These are phyloP conservation scores for Myrica gale DNA, from an alignment of 306 rosid species.

Conservation along the genomic window DNA sequence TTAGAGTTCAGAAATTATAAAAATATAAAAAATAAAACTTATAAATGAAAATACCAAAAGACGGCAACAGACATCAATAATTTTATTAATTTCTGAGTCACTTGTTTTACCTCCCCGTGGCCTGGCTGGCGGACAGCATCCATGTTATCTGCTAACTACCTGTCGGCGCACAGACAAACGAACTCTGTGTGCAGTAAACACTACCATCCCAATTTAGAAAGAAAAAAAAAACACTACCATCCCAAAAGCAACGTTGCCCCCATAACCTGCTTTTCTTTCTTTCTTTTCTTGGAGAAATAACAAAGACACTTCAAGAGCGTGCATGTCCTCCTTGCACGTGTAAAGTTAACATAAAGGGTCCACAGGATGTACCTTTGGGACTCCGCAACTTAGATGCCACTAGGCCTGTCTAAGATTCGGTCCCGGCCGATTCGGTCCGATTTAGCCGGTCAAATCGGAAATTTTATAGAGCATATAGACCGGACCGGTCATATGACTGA, in stretches of 20 bases:
- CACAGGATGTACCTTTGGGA: not conserved
- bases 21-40: no score
- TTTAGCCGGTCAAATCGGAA: no score
- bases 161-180: slow-evolving; percentile 10
- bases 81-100: no score
- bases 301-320: not conserved
- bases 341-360: not conserved
- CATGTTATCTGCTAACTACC: slow-evolving; percentile 22
- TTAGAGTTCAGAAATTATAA: no score
- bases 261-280: not conserved
- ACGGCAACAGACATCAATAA: no score
- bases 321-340: slow-evolving; percentile 4
- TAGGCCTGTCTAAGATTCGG: no score
- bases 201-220: slow-evolving; percentile 23
- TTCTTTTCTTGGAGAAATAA: not conserved
- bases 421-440: no score
- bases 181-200: not conserved
- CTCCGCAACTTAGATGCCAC: no score
- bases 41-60: no score
- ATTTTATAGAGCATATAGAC: no score
- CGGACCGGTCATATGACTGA: no score
- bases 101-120: not conserved
- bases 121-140: slow-evolving; percentile 20
- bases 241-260: slow-evolving; percentile 25
- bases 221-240: slow-evolving; percentile 14